A percentile compares a stretch with the other conserved stretches of the same genome.
phyloP scores from a whole-genome alignment of 31 red algal species.

The Porphyra umbilicalis region DNA sequence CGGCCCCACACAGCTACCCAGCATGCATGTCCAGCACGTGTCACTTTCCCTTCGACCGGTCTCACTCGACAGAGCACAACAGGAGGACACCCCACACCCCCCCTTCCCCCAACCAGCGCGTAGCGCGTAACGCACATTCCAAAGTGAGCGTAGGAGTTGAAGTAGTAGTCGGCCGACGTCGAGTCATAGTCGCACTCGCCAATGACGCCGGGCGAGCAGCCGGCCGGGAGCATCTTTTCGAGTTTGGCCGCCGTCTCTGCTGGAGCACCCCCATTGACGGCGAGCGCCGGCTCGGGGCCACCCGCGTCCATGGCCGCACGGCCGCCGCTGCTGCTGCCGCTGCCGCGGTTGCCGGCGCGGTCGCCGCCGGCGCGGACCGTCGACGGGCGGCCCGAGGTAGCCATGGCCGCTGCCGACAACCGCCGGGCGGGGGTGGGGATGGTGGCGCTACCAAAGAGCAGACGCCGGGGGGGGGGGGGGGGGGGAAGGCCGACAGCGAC shows the following conservation, averaged over 20 bases:
- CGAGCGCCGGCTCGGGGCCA: background rate
- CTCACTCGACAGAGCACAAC: too few species aligned
- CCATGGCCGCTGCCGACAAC: too few species aligned
- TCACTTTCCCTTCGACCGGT: too few species aligned
- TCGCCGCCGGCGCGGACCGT: background rate
- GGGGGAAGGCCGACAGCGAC: too few species aligned
- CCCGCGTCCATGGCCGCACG: background rate
- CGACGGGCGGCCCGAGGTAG: too few species aligned
- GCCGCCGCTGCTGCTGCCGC: background rate
- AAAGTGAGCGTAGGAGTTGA: constrained; percentile 95
- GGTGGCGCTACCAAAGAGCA: too few species aligned
- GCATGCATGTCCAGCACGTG: too few species aligned
- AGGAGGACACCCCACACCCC: background rate
- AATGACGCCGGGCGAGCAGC: constrained; percentile 51
- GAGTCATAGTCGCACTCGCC: constrained; percentile 68
- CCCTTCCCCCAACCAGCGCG: background rate
- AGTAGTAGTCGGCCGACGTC: constrained; percentile 94
- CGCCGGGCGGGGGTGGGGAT: too few species aligned
- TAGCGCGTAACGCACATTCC: constrained; percentile 46
- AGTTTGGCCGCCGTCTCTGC: background rate
- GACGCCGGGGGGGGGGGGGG: too few species aligned
- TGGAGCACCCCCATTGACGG: background rate
- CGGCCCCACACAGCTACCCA: too few species aligned
- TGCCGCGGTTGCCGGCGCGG: background rate
- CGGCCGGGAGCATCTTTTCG: constrained; percentile 34